A percentile compares a stretch with the other conserved stretches of the same genome.
Conservation (phyloP, 495 filamentous ascomycete genomes). For the Trichoderma gamsii region DNA sequence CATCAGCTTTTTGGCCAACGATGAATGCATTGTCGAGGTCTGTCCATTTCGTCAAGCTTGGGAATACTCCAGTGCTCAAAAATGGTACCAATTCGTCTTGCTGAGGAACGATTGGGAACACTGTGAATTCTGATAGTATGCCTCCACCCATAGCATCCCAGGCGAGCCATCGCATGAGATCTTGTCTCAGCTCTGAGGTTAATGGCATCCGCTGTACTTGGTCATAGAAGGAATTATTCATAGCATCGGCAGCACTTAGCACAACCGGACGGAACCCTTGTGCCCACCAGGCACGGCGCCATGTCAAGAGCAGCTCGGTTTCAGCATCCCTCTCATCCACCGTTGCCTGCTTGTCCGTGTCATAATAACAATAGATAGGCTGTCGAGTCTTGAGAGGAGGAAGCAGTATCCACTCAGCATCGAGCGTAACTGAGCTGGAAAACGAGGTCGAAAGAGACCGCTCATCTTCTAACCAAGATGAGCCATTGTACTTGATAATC, state of each 20-base stretch:
- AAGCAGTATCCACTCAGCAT: conserved; percentile 81
- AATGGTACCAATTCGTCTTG: conserved; percentile 66
- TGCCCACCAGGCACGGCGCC: conserved; percentile 92
- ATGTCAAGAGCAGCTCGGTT: conserved; percentile 71
- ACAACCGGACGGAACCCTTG: conserved; percentile 85
- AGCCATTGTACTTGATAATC: conserved; percentile 70
- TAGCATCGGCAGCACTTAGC: conserved; percentile 72
- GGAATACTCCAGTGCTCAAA: conserved; percentile 68
- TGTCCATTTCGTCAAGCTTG: conserved; percentile 68
- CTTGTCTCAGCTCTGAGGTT: conserved; percentile 53
- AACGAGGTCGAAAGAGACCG: conserved; percentile 81
- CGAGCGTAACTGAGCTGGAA: conserved; percentile 75
- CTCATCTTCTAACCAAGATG: conserved; percentile 81
- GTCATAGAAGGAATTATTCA: conserved; percentile 75
- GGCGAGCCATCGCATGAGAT: conserved; percentile 80
- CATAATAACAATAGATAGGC: conserved; percentile 90
- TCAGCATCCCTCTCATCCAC: conserved; percentile 60
- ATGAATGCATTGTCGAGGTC: conserved; percentile 66
- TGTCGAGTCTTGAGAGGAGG: conserved; percentile 68
- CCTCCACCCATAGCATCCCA: conserved; percentile 93
- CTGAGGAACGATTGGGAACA: conserved; percentile 78
- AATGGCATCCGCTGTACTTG: conserved; percentile 52
- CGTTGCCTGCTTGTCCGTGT: conserved; percentile 57
- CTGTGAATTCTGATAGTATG: conserved; percentile 67
- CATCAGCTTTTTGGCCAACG: conserved; percentile 58